Percentiles rank a stretch among this genome's conserved stretches.
Conservation (phyloP, 2,329 filamentous ascomycete species). For the Aspergillus glaucus region DNA sequence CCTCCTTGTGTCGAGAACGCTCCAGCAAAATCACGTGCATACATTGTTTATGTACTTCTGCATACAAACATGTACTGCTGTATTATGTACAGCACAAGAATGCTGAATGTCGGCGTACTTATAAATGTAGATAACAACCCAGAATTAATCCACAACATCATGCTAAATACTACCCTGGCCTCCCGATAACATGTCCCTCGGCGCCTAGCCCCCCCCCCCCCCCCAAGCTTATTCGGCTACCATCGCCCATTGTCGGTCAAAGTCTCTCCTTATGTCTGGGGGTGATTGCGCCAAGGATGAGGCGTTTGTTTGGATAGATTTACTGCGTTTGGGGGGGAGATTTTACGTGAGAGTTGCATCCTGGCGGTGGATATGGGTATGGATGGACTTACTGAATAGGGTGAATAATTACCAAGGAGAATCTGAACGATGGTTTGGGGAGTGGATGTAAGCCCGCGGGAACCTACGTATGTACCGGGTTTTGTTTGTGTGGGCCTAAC, state of each 20-base stretch:
- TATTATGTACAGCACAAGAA: no score
- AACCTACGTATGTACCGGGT: conserved; percentile 9
- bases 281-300: conserved; percentile 41
- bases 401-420: conserved; percentile 49
- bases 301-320: conserved; percentile 45
- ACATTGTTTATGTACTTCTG: no score
- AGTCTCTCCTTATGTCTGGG: conserved; percentile 26
- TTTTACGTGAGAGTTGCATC: conserved; percentile 36
- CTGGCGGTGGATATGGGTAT: no score
- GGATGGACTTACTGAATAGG: conserved; percentile 8
- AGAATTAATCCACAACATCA: no score
- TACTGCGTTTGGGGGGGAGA: conserved; percentile 43
- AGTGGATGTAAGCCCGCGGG: conserved; percentile 45
- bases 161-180: no score
- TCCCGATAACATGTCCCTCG: background rate
- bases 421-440: conserved; percentile 47
- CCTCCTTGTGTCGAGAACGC: no score
- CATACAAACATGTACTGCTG: no score
- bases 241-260: conserved; percentile 22
- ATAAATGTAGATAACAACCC: no score
- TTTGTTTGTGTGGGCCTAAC: no score
- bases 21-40: no score
- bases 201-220: background rate
- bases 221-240: conserved; percentile 8
- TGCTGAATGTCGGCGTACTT: no score